Evolutionary conservation across 73 alveolate genomes (phyloP).

Genomic region (Blepharisma stoltei): DNA sequence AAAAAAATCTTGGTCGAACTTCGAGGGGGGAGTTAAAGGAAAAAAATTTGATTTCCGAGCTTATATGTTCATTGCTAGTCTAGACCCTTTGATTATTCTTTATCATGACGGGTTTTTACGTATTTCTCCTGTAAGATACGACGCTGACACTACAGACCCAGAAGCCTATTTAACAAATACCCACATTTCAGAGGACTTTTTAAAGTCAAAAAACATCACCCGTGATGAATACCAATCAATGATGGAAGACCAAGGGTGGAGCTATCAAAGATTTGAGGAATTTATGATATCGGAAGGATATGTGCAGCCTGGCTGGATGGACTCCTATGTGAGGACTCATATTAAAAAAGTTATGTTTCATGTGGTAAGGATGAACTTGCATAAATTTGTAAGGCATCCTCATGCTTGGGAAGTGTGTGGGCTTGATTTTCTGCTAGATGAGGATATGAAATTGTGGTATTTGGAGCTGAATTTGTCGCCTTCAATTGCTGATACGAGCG

Average conservation of each 20-base stretch:
- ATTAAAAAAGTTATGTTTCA: slow-evolving; percentile 9
- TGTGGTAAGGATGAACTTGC: background rate
- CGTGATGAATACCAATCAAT: background rate
- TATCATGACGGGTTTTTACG: slow-evolving; percentile 39
- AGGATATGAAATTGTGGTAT: slow-evolving; percentile 35
- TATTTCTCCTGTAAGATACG: slow-evolving; percentile 28
- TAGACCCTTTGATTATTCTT: slow-evolving; percentile 33
- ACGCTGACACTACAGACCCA: slow-evolving; percentile 26
- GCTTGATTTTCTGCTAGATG: slow-evolving; percentile 33
- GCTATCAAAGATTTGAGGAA: slow-evolving; percentile 1
- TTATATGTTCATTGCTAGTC: slow-evolving; percentile 32
- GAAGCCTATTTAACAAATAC: slow-evolving; percentile 33
- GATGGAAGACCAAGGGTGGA: slow-evolving; percentile 25
- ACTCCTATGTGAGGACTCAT: background rate
- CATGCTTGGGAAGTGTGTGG: slow-evolving; percentile 38
- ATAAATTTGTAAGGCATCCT: slow-evolving; percentile 23
- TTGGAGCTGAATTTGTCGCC: slow-evolving; percentile 38
- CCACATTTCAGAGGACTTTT: slow-evolving; percentile 28
- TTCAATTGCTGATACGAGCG: slow-evolving; percentile 36
- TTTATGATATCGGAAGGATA: background rate
- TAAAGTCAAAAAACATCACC: slow-evolving; percentile 9
- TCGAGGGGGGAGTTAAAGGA: slow-evolving; percentile 58
- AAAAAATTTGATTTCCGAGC: slow-evolving; percentile 38
- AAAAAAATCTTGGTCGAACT: no score
- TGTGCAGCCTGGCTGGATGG: background rate